These are phyloP conservation scores for Aspergillus sparsus DNA, from an alignment of 495 filamentous ascomycete species.

Conservation along the genomic window DNA sequence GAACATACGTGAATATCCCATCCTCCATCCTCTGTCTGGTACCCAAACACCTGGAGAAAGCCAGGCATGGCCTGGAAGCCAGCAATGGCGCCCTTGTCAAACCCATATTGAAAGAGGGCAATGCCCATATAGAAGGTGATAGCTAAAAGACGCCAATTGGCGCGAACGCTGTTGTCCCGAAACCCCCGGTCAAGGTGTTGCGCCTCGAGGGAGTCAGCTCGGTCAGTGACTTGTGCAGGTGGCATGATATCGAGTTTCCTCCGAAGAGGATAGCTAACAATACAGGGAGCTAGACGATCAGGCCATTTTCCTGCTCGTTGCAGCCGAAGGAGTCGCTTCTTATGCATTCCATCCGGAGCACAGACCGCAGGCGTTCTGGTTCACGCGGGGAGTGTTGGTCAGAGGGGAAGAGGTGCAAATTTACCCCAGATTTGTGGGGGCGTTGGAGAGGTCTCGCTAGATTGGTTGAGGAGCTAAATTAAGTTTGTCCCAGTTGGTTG, in stretches of 20 bases:
- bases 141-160: conserved; percentile 4
- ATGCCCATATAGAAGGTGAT: conserved; percentile 5
- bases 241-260: neutral
- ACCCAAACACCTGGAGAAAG: conserved; percentile 1
- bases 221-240: neutral
- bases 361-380: neutral
- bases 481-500: neutral
- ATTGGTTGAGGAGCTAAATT: neutral
- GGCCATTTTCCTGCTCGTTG: neutral
- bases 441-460: neutral
- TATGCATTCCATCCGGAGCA: neutral
- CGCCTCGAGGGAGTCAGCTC: neutral
- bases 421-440: neutral
- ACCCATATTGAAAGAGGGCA: conserved; percentile 3
- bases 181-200: neutral
- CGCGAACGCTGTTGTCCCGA: neutral
- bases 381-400: neutral
- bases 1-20: conserved; percentile 2
- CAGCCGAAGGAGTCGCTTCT: neutral
- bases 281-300: neutral
- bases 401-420: neutral
- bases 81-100: conserved; percentile 4
- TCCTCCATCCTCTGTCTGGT: neutral
- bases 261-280: neutral
- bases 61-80: conserved; percentile 10